phyloP scores from a whole-genome alignment of 371 early-diverging fungal genomes.

The Gilbertella persicaria region DNA sequence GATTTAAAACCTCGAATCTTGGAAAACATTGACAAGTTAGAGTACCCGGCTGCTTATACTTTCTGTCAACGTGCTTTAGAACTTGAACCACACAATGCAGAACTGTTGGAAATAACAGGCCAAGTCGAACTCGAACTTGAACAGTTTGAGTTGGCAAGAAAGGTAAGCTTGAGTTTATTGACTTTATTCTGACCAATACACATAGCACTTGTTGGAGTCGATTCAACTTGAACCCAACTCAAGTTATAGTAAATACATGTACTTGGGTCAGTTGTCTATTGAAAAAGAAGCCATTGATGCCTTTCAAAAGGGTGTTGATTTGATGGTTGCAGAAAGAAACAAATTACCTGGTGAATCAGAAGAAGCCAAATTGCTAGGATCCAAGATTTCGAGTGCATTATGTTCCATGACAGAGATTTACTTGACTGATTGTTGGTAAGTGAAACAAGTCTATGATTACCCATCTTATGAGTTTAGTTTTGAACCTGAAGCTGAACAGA shows the following conservation, averaged over 20 bases:
- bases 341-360: slow-evolving; percentile 31
- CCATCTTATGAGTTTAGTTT: slow-evolving; percentile 75
- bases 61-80: slow-evolving; percentile 74
- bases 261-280: slow-evolving; percentile 84
- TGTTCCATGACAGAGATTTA: slow-evolving; percentile 96
- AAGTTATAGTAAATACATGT: slow-evolving; percentile 84
- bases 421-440: slow-evolving; percentile 94
- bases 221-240: slow-evolving; percentile 68
- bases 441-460: neutral
- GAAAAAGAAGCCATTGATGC: slow-evolving; percentile 77
- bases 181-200: neutral
- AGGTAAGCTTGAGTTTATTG: slow-evolving; percentile 39
- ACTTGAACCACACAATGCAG: slow-evolving; percentile 62
- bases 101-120: slow-evolving; percentile 71
- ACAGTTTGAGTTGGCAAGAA: slow-evolving; percentile 65
- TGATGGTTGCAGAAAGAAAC: slow-evolving; percentile 55
- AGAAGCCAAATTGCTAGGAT: slow-evolving; percentile 46
- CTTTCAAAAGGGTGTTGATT: slow-evolving; percentile 81
- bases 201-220: slow-evolving; percentile 67
- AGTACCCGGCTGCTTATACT: slow-evolving; percentile 71
- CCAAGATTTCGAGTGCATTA: slow-evolving; percentile 81
- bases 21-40: slow-evolving; percentile 74
- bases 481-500: slow-evolving; percentile 86
- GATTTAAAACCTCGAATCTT: slow-evolving; percentile 72
- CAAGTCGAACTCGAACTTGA: slow-evolving; percentile 78